Percentiles rank a stretch among this genome's conserved stretches.
These are phyloP conservation scores for Candida albicans DNA, from an alignment of 1,139 yeast genomes.

Conservation along the genomic window DNA sequence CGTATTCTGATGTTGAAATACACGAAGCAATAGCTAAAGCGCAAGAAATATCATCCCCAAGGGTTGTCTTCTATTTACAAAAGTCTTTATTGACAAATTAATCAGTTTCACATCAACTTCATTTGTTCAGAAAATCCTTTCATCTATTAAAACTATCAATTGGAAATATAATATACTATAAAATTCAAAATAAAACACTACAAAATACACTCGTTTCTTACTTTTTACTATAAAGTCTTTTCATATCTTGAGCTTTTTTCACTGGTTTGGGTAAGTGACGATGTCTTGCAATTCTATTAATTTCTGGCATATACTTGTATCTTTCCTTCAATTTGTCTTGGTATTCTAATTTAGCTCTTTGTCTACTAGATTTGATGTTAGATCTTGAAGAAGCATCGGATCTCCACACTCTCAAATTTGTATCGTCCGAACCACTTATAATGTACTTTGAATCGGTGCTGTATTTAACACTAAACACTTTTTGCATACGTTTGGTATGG, in stretches of 20 bases:
- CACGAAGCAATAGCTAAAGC: too few species aligned
- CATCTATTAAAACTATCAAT: too few species aligned
- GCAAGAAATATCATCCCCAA: too few species aligned
- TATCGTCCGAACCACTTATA: conserved; percentile 92
- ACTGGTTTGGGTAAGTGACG: conserved; percentile 86
- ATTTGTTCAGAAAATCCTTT: too few species aligned
- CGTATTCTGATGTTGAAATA: too few species aligned
- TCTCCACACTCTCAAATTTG: conserved; percentile 93
- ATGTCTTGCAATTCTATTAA: conserved; percentile 84
- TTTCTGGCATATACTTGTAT: conserved; percentile 95
- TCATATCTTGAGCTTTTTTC: conserved; percentile 86
- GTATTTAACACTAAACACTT: conserved; percentile 78
- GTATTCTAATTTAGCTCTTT: conserved; percentile 82
- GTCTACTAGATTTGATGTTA: conserved; percentile 75
- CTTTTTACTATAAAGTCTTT: conserved; percentile 78
- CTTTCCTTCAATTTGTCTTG: conserved; percentile 89
- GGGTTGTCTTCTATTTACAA: too few species aligned
- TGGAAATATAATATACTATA: too few species aligned
- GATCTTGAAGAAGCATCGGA: conserved; percentile 82
- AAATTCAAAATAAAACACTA: too few species aligned
- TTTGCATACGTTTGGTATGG: conserved; percentile 97
- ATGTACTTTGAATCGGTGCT: conserved; percentile 88
- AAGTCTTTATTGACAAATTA: too few species aligned
- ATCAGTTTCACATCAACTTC: too few species aligned
- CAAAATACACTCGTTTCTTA: conserved; percentile 25